These are phyloP conservation scores for Nosema muscidifuracis DNA, from an alignment of 371 early-diverging fungal genomes.

Conservation along the genomic window DNA sequence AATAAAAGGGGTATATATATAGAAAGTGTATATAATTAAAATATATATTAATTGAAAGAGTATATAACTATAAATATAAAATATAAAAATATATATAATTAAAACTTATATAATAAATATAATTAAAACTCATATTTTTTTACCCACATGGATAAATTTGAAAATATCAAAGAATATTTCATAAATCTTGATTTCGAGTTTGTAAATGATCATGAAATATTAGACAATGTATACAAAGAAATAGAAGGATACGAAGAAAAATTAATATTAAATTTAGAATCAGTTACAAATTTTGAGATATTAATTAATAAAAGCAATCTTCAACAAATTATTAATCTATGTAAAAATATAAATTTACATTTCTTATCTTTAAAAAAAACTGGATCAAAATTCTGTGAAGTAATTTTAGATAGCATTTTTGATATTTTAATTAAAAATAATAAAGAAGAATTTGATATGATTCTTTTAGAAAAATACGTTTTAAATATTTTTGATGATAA, in stretches of 20 bases:
- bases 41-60: too few species aligned
- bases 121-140: background rate
- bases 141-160: background rate
- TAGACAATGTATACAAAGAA: constrained; percentile 48
- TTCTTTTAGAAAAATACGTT: background rate
- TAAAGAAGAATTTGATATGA: background rate
- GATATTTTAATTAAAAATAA: constrained; percentile 24
- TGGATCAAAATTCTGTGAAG: constrained; percentile 42
- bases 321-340: constrained; percentile 20
- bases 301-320: constrained; percentile 24
- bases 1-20: too few species aligned
- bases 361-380: constrained; percentile 32
- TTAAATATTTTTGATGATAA: constrained; percentile 2
- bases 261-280: background rate
- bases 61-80: too few species aligned
- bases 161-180: constrained; percentile 27
- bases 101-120: background rate
- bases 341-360: constrained; percentile 23
- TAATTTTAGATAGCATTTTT: constrained; percentile 12
- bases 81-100: too few species aligned
- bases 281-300: constrained; percentile 29
- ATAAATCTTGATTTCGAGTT: constrained; percentile 23
- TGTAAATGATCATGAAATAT: constrained; percentile 14
- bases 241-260: constrained; percentile 21
- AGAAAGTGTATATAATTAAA: too few species aligned